These are phyloP conservation scores for Russula foetens DNA, from an alignment of 768 basidiomycete species.

Conservation along the genomic window DNA sequence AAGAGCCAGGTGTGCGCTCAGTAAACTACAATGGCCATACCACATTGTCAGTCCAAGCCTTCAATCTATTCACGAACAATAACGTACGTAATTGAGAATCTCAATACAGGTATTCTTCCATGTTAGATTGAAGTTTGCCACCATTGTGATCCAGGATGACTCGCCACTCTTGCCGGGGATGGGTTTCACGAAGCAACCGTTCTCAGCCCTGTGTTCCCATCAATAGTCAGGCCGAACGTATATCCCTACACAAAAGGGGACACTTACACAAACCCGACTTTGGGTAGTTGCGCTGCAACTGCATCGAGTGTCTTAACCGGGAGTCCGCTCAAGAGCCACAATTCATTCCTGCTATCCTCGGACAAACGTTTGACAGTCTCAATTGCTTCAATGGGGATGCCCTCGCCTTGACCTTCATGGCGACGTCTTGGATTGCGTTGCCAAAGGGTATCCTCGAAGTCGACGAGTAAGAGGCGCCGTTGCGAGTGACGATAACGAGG, in stretches of 20 bases:
- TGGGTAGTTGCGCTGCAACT: conserved; percentile 51
- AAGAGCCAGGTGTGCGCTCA: conserved; percentile 81
- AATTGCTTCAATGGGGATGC: conserved; percentile 31
- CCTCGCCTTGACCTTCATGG: conserved; percentile 1
- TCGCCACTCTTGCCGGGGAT: conserved; percentile 26
- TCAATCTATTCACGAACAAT: background rate
- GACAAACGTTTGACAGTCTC: conserved; percentile 48
- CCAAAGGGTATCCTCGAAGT: conserved; percentile 81
- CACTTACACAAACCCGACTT: conserved; percentile 68
- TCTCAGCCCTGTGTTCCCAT: conserved; percentile 55
- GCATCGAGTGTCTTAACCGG: conserved; percentile 56
- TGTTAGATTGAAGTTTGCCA: conserved; percentile 64
- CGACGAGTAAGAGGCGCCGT: conserved; percentile 60
- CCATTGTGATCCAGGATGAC: conserved; percentile 71
- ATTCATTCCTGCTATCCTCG: conserved; percentile 60
- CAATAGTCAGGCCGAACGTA: background rate
- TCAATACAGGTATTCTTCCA: conserved; percentile 81
- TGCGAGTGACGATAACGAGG: conserved; percentile 59
- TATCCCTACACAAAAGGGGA: conserved; percentile 3
- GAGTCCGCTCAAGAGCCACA: conserved; percentile 77
- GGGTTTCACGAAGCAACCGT: conserved; percentile 78
- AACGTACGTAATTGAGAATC: conserved; percentile 73
- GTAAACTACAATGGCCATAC: conserved; percentile 51
- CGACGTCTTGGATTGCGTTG: conserved; percentile 40
- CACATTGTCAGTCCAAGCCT: background rate